Evolutionary conservation across 2,329 filamentous ascomycete genomes (phyloP).

Genomic region (Fusarium gaditjirri): DNA sequence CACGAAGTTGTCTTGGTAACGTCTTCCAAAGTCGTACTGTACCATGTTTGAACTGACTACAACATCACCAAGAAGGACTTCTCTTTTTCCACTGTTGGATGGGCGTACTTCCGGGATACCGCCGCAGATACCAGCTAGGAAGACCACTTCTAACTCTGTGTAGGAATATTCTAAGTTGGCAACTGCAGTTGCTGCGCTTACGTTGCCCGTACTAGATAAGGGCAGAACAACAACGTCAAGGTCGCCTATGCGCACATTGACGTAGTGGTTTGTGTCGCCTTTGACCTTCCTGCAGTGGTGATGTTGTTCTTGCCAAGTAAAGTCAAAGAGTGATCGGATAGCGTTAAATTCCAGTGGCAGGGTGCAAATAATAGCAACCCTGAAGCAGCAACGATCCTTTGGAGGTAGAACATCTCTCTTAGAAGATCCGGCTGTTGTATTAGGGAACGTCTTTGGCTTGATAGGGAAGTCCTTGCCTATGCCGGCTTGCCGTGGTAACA

Average conservation of each 20-base stretch:
- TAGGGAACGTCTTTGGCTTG: too few relatives aligned
- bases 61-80: not conserved
- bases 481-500: not conserved
- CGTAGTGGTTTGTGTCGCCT: not conserved
- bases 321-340: not conserved
- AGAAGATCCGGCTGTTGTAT: too few relatives aligned
- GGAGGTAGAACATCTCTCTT: too few relatives aligned
- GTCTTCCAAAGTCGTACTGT: not conserved
- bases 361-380: too few relatives aligned
- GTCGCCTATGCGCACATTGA: not conserved
- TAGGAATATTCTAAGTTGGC: not conserved
- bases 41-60: not conserved
- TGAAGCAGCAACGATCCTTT: not conserved
- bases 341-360: not conserved
- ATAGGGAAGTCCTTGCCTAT: not conserved
- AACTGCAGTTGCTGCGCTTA: not conserved
- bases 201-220: not conserved
- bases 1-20: not conserved
- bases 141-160: not conserved
- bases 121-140: not conserved
- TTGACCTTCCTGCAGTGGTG: not conserved
- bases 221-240: not conserved
- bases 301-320: not conserved
- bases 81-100: not conserved
- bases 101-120: not conserved